These are phyloP conservation scores for Arachis stenosperma DNA, from an alignment of 306 rosid species.

Conservation along the genomic window DNA sequence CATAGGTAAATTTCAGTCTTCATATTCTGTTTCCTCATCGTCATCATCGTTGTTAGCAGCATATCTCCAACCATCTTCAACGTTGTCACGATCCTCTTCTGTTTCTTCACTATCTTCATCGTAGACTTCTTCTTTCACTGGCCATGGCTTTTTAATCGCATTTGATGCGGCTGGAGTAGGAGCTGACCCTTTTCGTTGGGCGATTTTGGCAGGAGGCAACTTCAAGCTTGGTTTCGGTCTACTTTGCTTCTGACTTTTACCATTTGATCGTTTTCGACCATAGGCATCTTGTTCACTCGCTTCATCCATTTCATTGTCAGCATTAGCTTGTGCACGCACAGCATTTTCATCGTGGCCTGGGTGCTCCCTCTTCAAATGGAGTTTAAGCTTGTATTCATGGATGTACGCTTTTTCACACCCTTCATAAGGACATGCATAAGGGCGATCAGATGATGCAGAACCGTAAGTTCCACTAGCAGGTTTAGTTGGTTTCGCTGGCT, in stretches of 20 bases:
- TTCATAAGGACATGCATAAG: conserved; percentile 88
- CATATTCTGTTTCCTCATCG: conserved; percentile 94
- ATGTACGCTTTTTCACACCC: conserved; percentile 93
- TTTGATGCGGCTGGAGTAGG: conserved; percentile 53
- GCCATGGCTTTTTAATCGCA: conserved; percentile 74
- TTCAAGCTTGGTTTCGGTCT: conserved; percentile 71
- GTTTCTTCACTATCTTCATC: conserved; percentile 99
- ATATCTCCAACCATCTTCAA: conserved; percentile 90
- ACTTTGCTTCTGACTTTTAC: conserved; percentile 72
- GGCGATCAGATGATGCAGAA: conserved; percentile 91
- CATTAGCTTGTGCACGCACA: conserved; percentile 58
- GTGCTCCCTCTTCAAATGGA: conserved; percentile 90
- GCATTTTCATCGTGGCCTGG: conserved; percentile 86
- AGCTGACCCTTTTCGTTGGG: conserved; percentile 64
- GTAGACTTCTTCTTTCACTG: conserved; percentile 67
- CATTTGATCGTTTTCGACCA: conserved; percentile 61
- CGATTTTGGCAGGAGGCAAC: conserved; percentile 67
- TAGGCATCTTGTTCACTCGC: conserved; percentile 88
- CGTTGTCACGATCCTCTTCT: conserved; percentile 90
- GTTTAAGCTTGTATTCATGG: conserved; percentile 93
- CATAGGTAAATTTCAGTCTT: conserved; percentile 55
- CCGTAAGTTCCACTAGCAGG: conserved; percentile 66
- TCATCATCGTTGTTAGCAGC: conserved; percentile 80
- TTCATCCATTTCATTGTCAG: conserved; percentile 83
- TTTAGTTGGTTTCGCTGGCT: conserved; percentile 66